phyloP scores from a whole-genome alignment of 2,329 filamentous ascomycete genomes.

The Didymella segeticola region DNA sequence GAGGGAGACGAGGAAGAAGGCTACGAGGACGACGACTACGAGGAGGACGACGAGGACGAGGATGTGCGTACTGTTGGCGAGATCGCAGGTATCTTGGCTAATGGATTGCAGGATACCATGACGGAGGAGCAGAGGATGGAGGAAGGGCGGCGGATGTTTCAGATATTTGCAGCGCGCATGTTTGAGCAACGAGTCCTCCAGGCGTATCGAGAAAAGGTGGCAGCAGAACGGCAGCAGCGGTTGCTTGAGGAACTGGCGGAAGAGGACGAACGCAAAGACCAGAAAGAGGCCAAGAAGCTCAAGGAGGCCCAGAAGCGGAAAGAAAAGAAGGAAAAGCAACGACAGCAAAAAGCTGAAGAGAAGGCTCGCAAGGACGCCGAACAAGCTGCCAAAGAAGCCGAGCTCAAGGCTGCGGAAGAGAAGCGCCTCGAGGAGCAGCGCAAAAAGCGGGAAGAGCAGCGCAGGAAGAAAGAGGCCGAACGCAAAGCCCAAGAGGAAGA shows the following conservation, averaged over 20 bases:
- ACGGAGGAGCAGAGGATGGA: conserved; percentile 99
- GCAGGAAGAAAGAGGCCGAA: conserved; percentile 88
- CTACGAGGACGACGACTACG: conserved; percentile 65
- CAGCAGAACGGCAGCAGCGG: conserved; percentile 87
- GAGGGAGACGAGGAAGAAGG: conserved; percentile 69
- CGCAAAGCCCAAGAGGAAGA: conserved; percentile 92
- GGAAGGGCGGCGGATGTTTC: conserved; percentile 97
- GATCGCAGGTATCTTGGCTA: conserved; percentile 29
- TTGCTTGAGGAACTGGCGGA: conserved; percentile 90
- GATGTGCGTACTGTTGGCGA: conserved; percentile 37
- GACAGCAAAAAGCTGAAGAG: conserved; percentile 87
- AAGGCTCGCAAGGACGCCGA: conserved; percentile 87
- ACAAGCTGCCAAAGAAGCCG: conserved; percentile 84
- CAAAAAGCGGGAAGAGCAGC: conserved; percentile 84
- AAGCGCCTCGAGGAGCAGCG: conserved; percentile 81
- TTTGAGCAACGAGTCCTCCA: conserved; percentile 96
- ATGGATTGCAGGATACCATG: conserved; percentile 78
- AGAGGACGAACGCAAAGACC: conserved; percentile 75
- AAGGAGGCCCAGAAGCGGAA: conserved; percentile 95
- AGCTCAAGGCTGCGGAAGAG: conserved; percentile 75
- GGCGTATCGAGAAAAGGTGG: conserved; percentile 97
- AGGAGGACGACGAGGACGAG: conserved; percentile 44
- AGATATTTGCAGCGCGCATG: conserved; percentile 98
- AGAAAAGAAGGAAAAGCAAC: conserved; percentile 89
- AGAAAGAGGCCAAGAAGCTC: conserved; percentile 90